phyloP scores from a whole-genome alignment of 495 filamentous ascomycete species.

The Podospora bellae-mahoneyi region DNA sequence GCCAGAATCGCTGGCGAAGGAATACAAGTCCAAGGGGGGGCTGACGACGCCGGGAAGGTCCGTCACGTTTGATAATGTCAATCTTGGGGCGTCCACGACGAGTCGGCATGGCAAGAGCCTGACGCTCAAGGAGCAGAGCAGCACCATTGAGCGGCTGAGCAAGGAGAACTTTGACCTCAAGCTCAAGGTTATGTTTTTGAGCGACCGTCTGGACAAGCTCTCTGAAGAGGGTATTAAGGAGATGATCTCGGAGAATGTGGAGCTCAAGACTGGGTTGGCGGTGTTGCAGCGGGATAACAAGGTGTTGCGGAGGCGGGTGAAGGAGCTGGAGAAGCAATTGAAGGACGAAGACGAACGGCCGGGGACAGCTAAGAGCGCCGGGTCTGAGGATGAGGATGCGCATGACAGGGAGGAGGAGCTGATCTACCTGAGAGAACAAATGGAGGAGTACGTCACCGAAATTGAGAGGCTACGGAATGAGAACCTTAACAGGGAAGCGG shows the following conservation, averaged over 20 bases:
- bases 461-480: slow-evolving; percentile 79
- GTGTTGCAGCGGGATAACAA: slow-evolving; percentile 88
- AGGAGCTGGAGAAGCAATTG: slow-evolving; percentile 80
- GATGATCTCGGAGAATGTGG: slow-evolving; percentile 95
- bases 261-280: slow-evolving; percentile 83
- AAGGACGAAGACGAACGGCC: slow-evolving; percentile 67
- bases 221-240: slow-evolving; percentile 96
- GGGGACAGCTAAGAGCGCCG: slow-evolving; percentile 49
- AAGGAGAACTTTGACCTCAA: slow-evolving; percentile 98
- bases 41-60: slow-evolving; percentile 52
- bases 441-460: slow-evolving; percentile 77
- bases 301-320: slow-evolving; percentile 67
- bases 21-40: slow-evolving; percentile 64
- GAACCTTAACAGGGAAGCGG: slow-evolving; percentile 67
- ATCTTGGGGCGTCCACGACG: slow-evolving; percentile 43
- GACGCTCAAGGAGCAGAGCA: slow-evolving; percentile 95
- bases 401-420: slow-evolving; percentile 83
- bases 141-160: slow-evolving; percentile 88
- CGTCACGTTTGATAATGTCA: slow-evolving; percentile 49
- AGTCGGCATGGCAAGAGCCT: slow-evolving; percentile 68
- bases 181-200: slow-evolving; percentile 94
- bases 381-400: slow-evolving; percentile 56
- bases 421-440: slow-evolving; percentile 71
- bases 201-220: slow-evolving; percentile 85
- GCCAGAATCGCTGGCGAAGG: slow-evolving; percentile 79